A percentile compares a stretch with the other conserved stretches of the same genome.
These are phyloP conservation scores for Oemleria cerasiformis DNA, from an alignment of 306 rosid genomes.

Conservation along the genomic window DNA sequence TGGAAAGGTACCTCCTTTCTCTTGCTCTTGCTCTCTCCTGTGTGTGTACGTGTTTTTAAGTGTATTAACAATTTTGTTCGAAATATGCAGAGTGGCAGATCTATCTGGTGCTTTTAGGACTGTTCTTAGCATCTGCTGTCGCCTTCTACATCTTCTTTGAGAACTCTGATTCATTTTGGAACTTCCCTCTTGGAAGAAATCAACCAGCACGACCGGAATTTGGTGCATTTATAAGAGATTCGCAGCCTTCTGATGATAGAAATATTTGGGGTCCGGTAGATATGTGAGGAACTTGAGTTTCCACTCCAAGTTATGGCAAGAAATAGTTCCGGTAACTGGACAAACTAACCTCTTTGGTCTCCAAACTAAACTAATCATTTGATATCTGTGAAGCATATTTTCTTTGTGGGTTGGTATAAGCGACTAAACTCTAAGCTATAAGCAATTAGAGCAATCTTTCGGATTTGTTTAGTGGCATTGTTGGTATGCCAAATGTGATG, in stretches of 20 bases:
- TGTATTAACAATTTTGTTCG: background rate
- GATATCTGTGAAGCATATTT: background rate
- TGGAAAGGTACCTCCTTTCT: constrained; percentile 76
- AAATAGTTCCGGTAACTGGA: background rate
- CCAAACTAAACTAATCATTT: background rate
- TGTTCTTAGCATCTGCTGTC: constrained; percentile 70
- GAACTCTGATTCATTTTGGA: constrained; percentile 93
- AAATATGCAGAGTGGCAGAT: constrained; percentile 98
- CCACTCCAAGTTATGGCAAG: constrained; percentile 11
- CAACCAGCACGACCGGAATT: constrained; percentile 59
- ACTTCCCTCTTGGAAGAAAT: constrained; percentile 61
- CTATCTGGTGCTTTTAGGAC: constrained; percentile 66
- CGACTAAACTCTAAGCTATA: too few relatives aligned
- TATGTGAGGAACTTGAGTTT: constrained; percentile 45
- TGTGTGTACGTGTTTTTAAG: background rate
- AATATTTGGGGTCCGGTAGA: constrained; percentile 59
- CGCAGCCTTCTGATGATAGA: constrained; percentile 59
- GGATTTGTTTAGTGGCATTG: too few relatives aligned
- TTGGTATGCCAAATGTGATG: too few relatives aligned
- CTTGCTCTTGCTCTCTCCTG: background rate
- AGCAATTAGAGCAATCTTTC: too few relatives aligned
- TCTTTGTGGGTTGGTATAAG: background rate
- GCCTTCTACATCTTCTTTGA: constrained; percentile 76
- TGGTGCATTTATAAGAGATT: constrained; percentile 40
- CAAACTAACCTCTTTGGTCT: background rate